Percentiles rank a stretch among this genome's conserved stretches.
Conservation (phyloP, 1,139 yeast genomes). For the Candida sanyaensis region DNA sequence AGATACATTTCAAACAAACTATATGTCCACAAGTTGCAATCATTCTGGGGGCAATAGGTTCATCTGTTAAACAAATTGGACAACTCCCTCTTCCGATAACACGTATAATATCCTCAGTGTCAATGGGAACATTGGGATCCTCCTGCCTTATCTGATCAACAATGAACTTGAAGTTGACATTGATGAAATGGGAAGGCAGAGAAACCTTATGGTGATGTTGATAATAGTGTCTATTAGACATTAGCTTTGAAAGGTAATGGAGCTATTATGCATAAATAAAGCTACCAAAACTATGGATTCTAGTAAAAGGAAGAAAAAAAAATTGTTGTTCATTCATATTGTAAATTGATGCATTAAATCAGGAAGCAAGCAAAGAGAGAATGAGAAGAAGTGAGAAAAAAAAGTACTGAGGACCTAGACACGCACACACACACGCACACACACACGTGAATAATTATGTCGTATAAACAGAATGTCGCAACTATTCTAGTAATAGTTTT, state of each 20-base stretch:
- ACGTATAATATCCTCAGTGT: slow-evolving; percentile 62
- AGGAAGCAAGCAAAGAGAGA: background rate
- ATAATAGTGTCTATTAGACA: slow-evolving; percentile 3
- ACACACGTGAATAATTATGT: background rate
- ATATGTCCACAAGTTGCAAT: slow-evolving; percentile 87
- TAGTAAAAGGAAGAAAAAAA: background rate
- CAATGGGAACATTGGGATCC: slow-evolving; percentile 78
- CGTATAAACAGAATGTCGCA: background rate
- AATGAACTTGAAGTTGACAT: slow-evolving; percentile 82
- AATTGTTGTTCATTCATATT: background rate
- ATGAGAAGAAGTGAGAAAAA: background rate
- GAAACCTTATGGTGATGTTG: slow-evolving; percentile 23
- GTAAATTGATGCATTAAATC: background rate
- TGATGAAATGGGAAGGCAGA: slow-evolving; percentile 68
- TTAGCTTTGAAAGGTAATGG: background rate
- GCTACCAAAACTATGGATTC: background rate
- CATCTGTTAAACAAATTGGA: slow-evolving; percentile 87
- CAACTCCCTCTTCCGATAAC: slow-evolving; percentile 78
- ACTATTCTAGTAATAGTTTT: background rate
- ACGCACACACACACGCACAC: no score
- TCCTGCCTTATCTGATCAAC: slow-evolving; percentile 59
- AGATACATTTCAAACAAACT: slow-evolving; percentile 79
- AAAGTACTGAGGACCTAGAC: background rate
- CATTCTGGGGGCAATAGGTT: slow-evolving; percentile 92
- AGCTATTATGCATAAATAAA: slow-evolving; percentile 1